Evolutionary conservation across 2,329 filamentous ascomycete species (phyloP).

Genomic region (Diplodia intermedia): DNA sequence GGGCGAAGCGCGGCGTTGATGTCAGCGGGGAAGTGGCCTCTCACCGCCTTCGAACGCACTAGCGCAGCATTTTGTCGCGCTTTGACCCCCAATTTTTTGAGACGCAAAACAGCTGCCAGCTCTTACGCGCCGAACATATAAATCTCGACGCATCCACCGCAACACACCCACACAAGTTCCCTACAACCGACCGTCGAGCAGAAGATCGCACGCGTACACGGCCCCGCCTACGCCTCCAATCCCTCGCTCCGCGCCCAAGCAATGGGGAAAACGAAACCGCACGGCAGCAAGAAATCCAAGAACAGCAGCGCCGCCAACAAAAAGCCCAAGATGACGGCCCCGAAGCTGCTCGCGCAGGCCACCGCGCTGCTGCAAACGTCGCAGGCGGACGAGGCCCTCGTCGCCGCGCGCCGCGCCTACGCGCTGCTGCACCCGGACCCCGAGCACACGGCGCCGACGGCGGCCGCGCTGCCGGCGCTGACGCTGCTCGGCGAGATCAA

Average conservation of each 20-base stretch:
- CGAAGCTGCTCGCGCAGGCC: constrained; percentile 64
- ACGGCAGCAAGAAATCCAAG: constrained; percentile 50
- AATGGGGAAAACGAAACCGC: constrained; percentile 62
- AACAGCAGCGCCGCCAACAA: constrained; percentile 45
- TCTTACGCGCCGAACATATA: neutral
- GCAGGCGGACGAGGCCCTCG: constrained; percentile 64
- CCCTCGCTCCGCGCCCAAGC: neutral
- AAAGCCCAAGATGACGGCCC: constrained; percentile 59
- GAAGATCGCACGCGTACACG: neutral
- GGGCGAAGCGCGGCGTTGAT: constrained; percentile 17
- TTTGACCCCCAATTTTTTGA: constrained; percentile 30
- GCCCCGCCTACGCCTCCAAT: neutral
- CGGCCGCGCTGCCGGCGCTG: constrained; percentile 68
- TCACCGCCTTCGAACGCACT: constrained; percentile 17
- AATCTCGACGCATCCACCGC: neutral
- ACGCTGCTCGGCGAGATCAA: constrained; percentile 82
- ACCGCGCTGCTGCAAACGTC: constrained; percentile 64
- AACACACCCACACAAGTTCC: neutral
- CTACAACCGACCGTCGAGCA: neutral
- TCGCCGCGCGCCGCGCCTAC: constrained; percentile 62
- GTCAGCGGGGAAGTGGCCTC: constrained; percentile 9
- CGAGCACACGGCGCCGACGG: constrained; percentile 39
- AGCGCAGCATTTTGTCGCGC: constrained; percentile 7
- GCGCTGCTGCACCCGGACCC: constrained; percentile 52
- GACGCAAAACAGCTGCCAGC: neutral